Evolutionary conservation across 306 rosid genomes (phyloP), one percentile per base, ranked within the genome.

Genomic region (Crotalaria pallida): DNA sequence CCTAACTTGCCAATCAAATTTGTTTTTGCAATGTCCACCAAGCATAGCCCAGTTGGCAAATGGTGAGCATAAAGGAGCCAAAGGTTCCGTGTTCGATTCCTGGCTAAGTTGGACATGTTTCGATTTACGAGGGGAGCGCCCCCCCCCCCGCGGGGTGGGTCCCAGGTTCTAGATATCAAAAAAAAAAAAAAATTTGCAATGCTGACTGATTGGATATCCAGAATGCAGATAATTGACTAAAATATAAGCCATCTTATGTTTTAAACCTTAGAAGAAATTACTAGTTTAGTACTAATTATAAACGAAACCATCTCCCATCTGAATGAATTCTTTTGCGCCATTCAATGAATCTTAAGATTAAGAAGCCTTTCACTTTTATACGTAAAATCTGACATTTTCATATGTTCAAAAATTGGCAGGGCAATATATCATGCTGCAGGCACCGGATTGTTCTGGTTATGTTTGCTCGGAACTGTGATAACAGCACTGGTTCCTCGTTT

Each of bases 401-500:
- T 38, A 2, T 67, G 62, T 10, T 3, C 65, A 16, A 58, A 21
- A 48, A 67, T 77, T 68, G 71, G 60, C 94, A 93, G 98, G 98
- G 94, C 97, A 33, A 62, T 90, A 56, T 88, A 88, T 65, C 15
- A 85, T 0, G 60, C 69, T 0, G 82, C 80, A 29, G 51, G 81
- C 27, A 74, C 81, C 0, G 82, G 70, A 56, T 26, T 76, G 41
- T 88, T 90, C 71, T 93, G 98, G 98, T 34, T 90, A 48, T 88
- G 94, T 74, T 80, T 93, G 78, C 76, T 93, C 1, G 91, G 82
- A 15, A 84, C 68, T 27, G 16, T 83, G 19, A 67, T 84, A 16
- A 65, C 88, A 16, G 92, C 94, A 0, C 40, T 90, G 52, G 67
- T 85, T 78, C 98, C 97, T 9, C 96, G 88, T 16, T 69, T 93